Percentiles rank a stretch among this genome's conserved stretches.
Evolutionary conservation across 768 basidiomycete species (phyloP).

Genomic region (Tulasnella sp.): DNA sequence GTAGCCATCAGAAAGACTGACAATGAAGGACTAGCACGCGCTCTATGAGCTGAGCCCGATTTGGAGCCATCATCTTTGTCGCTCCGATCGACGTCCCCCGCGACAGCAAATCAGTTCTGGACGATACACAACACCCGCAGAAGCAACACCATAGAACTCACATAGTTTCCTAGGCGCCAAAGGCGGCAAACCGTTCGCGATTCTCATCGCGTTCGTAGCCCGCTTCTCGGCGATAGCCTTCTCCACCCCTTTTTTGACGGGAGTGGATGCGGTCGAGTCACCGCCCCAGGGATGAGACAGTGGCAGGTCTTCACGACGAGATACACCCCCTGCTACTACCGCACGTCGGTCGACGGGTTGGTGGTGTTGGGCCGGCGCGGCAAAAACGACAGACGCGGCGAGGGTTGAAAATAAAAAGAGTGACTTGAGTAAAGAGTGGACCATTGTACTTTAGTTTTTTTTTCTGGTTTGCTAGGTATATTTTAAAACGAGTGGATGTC

Average conservation of each 20-base stretch:
- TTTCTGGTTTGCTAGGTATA: not conserved
- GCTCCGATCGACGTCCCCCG: not conserved
- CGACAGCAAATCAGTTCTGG: no score
- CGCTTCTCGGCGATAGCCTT: not conserved
- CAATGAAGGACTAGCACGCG: not conserved
- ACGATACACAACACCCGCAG: no score
- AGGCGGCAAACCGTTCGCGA: not conserved
- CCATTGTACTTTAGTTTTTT: not conserved
- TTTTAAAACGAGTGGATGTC: not conserved
- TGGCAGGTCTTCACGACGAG: not conserved
- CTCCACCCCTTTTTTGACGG: no score
- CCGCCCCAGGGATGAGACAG: not conserved
- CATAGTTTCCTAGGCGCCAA: not conserved
- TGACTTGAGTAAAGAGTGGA: not conserved
- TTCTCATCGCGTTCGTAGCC: not conserved
- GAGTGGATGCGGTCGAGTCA: no score
- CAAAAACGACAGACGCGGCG: not conserved
- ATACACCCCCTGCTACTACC: not conserved
- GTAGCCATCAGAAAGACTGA: not conserved
- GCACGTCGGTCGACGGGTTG: no score
- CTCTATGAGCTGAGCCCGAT: not conserved
- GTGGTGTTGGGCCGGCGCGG: not conserved
- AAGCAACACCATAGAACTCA: not conserved
- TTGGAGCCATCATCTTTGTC: not conserved
- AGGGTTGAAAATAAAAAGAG: not conserved